Base-by-base conservation (phyloP, 2,329 filamentous ascomycete genomes). In the Graphiopsis chlorocephala region DNA sequence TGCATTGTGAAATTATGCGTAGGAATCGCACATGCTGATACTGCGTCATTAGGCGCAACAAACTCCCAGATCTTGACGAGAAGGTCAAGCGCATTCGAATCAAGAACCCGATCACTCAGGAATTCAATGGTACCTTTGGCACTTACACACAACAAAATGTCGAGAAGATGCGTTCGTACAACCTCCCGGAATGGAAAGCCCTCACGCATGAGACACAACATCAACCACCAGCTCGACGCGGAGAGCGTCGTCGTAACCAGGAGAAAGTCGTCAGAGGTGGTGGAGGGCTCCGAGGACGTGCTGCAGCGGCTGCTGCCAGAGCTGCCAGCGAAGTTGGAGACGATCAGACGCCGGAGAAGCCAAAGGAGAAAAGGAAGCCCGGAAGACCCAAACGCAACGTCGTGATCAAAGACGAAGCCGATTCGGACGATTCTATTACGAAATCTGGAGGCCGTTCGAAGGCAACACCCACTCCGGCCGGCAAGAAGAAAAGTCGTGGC, bases 81-180 rank as follows among this genome's bases (percentile, higher is more conserved):
- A 85, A 92, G 59, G 86, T 99, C 69, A 98, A 97, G 79, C 89
- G 90, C 67, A 91, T 99, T 77, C 90, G 89, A 74, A 93, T 99
- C 73, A 94, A 94, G 78, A 96, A 99, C 70, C 95, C 95, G 3
- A 98, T 99, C 76, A 97, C 93, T 75, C 95, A 99, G 78, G 95
- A 99, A 73, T 99, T 99, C 72, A 94, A 96, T 83, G 95, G 95
- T 48, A 92, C 91, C 60, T 92, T 94, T 75, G 96, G 95, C 64
- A 96, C 92, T 64, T 99, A 97, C 76, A 94, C 94, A 38, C 95
- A 99, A 77, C 92, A 95, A 74, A 99, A 99, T 75, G 93, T 99
- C 66, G 89, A 98, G 73, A 96, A 97, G 79, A 92, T 96, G 76
- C 87, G 95, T 75, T 93, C 93, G 15, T 99, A 99, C 81, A 99